Conservation (phyloP, 1,139 yeast genomes). For the Candida mesenterica region DNA sequence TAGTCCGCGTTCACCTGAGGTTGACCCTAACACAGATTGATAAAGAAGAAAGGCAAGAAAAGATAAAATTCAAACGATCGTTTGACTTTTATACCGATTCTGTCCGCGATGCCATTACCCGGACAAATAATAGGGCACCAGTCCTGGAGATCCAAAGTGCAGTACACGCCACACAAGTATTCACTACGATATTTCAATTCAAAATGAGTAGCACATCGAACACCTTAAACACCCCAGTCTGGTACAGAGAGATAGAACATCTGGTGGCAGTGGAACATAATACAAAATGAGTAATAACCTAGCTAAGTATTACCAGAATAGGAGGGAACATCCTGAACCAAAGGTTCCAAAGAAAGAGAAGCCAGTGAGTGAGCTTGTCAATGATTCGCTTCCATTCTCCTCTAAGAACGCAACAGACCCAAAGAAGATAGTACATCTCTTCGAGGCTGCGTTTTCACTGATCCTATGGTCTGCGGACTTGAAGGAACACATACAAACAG, state of each 20-base stretch:
- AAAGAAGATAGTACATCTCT: conserved; percentile 47
- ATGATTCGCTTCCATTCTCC: conserved; percentile 33
- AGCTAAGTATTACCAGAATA: conserved; percentile 17
- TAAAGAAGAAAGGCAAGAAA: conserved; percentile 11
- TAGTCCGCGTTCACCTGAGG: conserved; percentile 32
- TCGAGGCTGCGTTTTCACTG: conserved; percentile 44
- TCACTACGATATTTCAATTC: too few relatives aligned
- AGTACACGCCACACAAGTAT: too few relatives aligned
- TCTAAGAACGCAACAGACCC: conserved; percentile 30
- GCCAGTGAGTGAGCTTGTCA: conserved; percentile 11
- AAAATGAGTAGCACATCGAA: too few relatives aligned
- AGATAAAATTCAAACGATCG: not conserved
- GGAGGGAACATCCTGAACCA: conserved; percentile 7
- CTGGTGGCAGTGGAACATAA: too few relatives aligned
- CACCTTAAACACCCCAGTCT: too few relatives aligned
- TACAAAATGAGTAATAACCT: conserved; percentile 21
- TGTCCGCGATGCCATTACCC: conserved; percentile 18
- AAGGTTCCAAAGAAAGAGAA: conserved; percentile 6
- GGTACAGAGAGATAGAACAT: too few relatives aligned
- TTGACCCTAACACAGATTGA: conserved; percentile 51
- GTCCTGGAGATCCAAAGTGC: conserved; percentile 1
- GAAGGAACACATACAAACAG: conserved; percentile 55
- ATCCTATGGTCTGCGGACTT: conserved; percentile 47
- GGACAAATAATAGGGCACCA: conserved; percentile 9
- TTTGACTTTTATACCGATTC: not conserved